Evolutionary conservation across 192 early-diverging fungal species (phyloP).

Genomic region (Backusella luteola): DNA sequence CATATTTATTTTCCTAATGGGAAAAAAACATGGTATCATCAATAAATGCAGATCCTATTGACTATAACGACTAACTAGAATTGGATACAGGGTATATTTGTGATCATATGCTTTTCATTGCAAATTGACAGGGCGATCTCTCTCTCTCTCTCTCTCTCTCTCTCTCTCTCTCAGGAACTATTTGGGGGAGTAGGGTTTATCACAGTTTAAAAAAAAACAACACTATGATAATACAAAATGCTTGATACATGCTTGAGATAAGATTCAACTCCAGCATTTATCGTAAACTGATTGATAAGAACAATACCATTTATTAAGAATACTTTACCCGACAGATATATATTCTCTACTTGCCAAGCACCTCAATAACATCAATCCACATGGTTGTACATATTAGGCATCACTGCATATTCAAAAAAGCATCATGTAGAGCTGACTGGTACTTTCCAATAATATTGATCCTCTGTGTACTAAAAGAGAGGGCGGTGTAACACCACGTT

Average conservation of each 20-base stretch:
- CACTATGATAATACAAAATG: not conserved
- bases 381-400: not conserved
- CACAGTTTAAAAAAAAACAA: not conserved
- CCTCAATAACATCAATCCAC: not conserved
- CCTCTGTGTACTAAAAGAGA: conserved; percentile 63
- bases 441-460: conserved; percentile 57
- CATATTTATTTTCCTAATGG: not conserved
- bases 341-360: not conserved
- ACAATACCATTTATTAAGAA: not conserved
- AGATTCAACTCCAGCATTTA: not conserved
- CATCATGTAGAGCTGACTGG: not conserved
- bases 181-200: not conserved
- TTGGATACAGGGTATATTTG: conserved; percentile 47
- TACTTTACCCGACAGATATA: not conserved
- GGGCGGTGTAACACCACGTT: conserved; percentile 47
- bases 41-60: conserved; percentile 13
- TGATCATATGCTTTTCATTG: not conserved
- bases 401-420: not conserved
- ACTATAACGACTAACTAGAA: conserved; percentile 35
- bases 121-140: not conserved
- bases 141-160: not conserved
- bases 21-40: conserved; percentile 9
- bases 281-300: not conserved
- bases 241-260: too few species aligned
- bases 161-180: not conserved